Evolutionary conservation across 768 basidiomycete genomes (phyloP).

Genomic region (Termitomyces sp.): DNA sequence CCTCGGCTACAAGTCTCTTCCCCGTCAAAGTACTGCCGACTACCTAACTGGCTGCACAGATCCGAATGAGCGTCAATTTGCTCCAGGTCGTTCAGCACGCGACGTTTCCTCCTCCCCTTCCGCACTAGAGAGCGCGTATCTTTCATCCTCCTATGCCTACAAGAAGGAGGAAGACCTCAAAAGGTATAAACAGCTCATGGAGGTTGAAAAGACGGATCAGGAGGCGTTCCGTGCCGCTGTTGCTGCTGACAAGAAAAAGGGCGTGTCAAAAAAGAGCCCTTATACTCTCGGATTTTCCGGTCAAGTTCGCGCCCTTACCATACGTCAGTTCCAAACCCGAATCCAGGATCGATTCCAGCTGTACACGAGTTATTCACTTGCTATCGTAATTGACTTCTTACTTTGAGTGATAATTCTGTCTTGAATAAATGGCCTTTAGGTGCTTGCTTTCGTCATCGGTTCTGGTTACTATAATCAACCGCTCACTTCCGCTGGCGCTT

Average conservation of each 20-base stretch:
- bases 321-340: slow-evolving; percentile 70
- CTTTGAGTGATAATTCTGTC: background rate
- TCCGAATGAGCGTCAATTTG: slow-evolving; percentile 80
- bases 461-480: slow-evolving; percentile 74
- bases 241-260: slow-evolving; percentile 71
- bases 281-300: slow-evolving; percentile 78
- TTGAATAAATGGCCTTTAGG: slow-evolving; percentile 25
- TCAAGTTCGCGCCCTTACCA: slow-evolving; percentile 68
- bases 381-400: slow-evolving; percentile 42
- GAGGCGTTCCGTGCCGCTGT: slow-evolving; percentile 78
- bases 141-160: slow-evolving; percentile 40
- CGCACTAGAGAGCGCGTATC: slow-evolving; percentile 64
- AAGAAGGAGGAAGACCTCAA: slow-evolving; percentile 44
- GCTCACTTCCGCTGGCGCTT: slow-evolving; percentile 72
- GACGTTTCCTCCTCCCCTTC: slow-evolving; percentile 69
- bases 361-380: slow-evolving; percentile 63
- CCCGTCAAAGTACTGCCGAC: slow-evolving; percentile 83
- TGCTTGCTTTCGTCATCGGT: slow-evolving; percentile 65
- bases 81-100: slow-evolving; percentile 50
- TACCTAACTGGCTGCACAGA: slow-evolving; percentile 85
- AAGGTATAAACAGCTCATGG: slow-evolving; percentile 55
- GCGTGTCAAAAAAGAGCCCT: slow-evolving; percentile 74
- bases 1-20: slow-evolving; percentile 70
- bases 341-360: slow-evolving; percentile 80
- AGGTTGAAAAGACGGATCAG: slow-evolving; percentile 63